phyloP scores from a whole-genome alignment of 1,139 yeast species.

The Yamadazyma conglobata region DNA sequence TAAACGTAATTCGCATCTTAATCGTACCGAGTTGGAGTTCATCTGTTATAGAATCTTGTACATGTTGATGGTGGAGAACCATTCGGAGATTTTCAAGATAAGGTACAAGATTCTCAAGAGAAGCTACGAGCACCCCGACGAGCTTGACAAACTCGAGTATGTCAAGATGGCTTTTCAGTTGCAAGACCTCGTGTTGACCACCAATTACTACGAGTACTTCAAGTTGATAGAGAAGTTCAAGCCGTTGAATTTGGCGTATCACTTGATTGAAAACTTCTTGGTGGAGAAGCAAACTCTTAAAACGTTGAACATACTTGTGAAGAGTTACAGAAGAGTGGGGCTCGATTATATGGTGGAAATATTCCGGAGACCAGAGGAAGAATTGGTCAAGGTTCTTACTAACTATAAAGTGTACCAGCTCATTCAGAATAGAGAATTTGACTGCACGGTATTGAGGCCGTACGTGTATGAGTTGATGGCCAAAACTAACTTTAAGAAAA shows the following conservation, averaged over 20 bases:
- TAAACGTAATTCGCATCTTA: slow-evolving; percentile 10
- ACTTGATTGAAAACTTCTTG: slow-evolving; percentile 38
- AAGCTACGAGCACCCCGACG: slow-evolving; percentile 18
- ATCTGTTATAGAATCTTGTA: slow-evolving; percentile 74
- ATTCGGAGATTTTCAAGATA: slow-evolving; percentile 42
- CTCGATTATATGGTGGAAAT: slow-evolving; percentile 42
- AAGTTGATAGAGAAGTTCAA: slow-evolving; percentile 28
- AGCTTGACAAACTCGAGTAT: slow-evolving; percentile 18
- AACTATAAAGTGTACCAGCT: slow-evolving; percentile 37
- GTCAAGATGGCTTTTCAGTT: slow-evolving; percentile 25
- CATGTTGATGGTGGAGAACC: slow-evolving; percentile 72
- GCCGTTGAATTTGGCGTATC: slow-evolving; percentile 21
- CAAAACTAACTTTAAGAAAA: slow-evolving; percentile 49
- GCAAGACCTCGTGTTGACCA: slow-evolving; percentile 21
- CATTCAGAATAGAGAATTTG: slow-evolving; percentile 31
- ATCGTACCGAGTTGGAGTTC: slow-evolving; percentile 53
- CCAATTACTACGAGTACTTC: slow-evolving; percentile 57
- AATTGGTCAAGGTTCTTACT: slow-evolving; percentile 33
- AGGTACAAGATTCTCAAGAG: slow-evolving; percentile 18
- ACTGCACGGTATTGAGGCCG: slow-evolving; percentile 46
- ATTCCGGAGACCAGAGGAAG: slow-evolving; percentile 38
- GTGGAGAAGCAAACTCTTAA: slow-evolving; percentile 56
- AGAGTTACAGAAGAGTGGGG: slow-evolving; percentile 56
- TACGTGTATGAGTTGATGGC: slow-evolving; percentile 40
- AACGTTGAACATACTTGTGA: slow-evolving; percentile 57